Conservation (phyloP, 2,329 filamentous ascomycete genomes). For the Curvularia sp. region DNA sequence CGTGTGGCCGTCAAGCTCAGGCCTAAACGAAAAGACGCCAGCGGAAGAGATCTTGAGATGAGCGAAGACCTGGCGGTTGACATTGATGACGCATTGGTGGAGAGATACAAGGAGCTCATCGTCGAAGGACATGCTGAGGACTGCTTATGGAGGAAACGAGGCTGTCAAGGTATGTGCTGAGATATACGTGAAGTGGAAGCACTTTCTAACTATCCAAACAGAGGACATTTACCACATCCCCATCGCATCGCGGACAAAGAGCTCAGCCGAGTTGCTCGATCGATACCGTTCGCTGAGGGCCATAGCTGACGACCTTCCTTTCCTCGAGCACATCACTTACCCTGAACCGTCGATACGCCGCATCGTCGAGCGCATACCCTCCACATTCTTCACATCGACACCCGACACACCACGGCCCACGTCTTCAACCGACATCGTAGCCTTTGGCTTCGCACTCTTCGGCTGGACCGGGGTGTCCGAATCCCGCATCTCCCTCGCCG, state of each 20-base stretch:
- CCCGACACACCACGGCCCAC: conserved; percentile 24
- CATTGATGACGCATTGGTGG: conserved; percentile 70
- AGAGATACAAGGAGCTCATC: conserved; percentile 77
- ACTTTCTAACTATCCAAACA: conserved; percentile 37
- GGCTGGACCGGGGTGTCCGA: conserved; percentile 63
- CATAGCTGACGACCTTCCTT: conserved; percentile 44
- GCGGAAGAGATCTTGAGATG: conserved; percentile 58
- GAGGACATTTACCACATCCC: conserved; percentile 69
- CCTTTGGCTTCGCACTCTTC: conserved; percentile 51
- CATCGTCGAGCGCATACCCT: conserved; percentile 35
- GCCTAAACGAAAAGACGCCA: conserved; percentile 58
- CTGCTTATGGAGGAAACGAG: conserved; percentile 84
- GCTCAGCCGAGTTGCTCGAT: conserved; percentile 46
- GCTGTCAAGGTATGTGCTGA: conserved; percentile 76
- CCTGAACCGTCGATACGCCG: conserved; percentile 37
- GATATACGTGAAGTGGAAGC: background rate
- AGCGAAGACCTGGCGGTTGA: conserved; percentile 56
- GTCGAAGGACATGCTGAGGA: conserved; percentile 76
- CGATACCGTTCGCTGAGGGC: conserved; percentile 51
- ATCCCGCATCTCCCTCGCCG: conserved; percentile 73
- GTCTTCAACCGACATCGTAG: conserved; percentile 30
- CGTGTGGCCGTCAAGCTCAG: conserved; percentile 80
- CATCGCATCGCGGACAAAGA: conserved; percentile 49
- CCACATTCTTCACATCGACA: conserved; percentile 34
- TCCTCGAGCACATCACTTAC: conserved; percentile 43